Conservation (phyloP, 352 stramenopile species). For the Phytophthora hibernalis region DNA sequence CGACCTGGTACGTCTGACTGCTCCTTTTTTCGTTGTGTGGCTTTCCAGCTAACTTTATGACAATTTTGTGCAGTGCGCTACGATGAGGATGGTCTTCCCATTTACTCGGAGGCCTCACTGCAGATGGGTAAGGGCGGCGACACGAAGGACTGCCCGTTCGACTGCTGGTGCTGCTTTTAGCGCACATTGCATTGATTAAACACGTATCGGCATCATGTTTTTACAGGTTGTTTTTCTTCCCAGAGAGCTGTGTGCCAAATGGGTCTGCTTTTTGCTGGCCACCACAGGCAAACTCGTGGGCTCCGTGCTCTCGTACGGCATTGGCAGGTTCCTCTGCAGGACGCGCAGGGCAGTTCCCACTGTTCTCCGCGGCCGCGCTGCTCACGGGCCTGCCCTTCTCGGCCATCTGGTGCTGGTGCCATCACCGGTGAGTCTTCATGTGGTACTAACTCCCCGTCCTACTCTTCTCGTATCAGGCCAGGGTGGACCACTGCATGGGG, state of each 20-base stretch:
- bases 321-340: conserved; percentile 74
- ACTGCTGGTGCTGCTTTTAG: conserved; percentile 93
- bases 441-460: conserved; percentile 10
- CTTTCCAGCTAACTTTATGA: conserved; percentile 10
- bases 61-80: conserved; percentile 66
- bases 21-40: not conserved
- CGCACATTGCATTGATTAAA: not conserved
- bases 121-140: conserved; percentile 85
- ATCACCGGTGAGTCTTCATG: conserved; percentile 29
- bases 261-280: conserved; percentile 63
- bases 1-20: conserved; percentile 59
- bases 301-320: conserved; percentile 72
- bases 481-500: too few relatives aligned
- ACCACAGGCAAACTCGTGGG: conserved; percentile 72
- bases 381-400: conserved; percentile 76
- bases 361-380: conserved; percentile 73
- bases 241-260: too few relatives aligned
- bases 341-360: conserved; percentile 61
- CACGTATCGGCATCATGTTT: too few relatives aligned
- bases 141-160: conserved; percentile 89
- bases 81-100: conserved; percentile 85
- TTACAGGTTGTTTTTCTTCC: too few relatives aligned
- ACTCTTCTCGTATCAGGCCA: conserved; percentile 20
- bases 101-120: conserved; percentile 87
- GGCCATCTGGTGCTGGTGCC: conserved; percentile 52